Base-by-base conservation (phyloP, 2,329 filamentous ascomycete genomes). In the Exophiala xenobiotica region DNA sequence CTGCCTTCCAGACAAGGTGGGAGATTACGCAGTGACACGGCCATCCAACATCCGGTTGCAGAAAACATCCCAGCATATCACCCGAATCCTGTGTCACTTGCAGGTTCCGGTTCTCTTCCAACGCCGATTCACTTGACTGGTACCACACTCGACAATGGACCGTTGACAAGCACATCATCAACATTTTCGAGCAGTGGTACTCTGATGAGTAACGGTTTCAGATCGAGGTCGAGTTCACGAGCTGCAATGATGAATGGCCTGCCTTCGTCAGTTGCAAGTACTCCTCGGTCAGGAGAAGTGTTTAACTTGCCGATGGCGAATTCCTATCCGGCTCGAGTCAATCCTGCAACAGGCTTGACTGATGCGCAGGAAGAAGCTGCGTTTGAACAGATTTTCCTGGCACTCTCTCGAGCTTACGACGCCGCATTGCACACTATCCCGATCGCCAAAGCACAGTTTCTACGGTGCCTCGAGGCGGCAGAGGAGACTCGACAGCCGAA, bases 331-430 rank as follows among this genome's bases (percentile, higher is more conserved):
- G 47, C 72, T 75, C 75, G 78, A 35, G 77, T 78, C 37, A 76
- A 76, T 40, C 72, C 75, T 6, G 67, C 81, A 38, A 78, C 74
- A 7, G 87, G 90, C 44, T 81, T 85, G 43, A 78, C 81, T 40
- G 78, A 81, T 50, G 80, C 79, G 2, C 87, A 90, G 58, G 89
- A 95, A 57, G 90, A 95, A 61, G 79, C 81, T 12, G 79, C 85
- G 22, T 96, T 96, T 60, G 91, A 95, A 57, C 82, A 78, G 55
- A 89, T 96, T 18, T 95, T 88, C 71, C 66, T 90, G 26, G 86
- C 87, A 39, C 74, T 96, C 19, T 83, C 85, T 39, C 80, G 78
- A 47, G 87, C 89, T 1, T 85, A 87, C 16, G 87, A 90, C 42
- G 75, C 88, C 42, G 85, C 90, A 22, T 78, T 88, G 59, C 81